Percentiles rank a stretch among this genome's conserved stretches.
phyloP scores from a whole-genome alignment of 2,329 filamentous ascomycete genomes.

The Gaeumannomyces sp. region DNA sequence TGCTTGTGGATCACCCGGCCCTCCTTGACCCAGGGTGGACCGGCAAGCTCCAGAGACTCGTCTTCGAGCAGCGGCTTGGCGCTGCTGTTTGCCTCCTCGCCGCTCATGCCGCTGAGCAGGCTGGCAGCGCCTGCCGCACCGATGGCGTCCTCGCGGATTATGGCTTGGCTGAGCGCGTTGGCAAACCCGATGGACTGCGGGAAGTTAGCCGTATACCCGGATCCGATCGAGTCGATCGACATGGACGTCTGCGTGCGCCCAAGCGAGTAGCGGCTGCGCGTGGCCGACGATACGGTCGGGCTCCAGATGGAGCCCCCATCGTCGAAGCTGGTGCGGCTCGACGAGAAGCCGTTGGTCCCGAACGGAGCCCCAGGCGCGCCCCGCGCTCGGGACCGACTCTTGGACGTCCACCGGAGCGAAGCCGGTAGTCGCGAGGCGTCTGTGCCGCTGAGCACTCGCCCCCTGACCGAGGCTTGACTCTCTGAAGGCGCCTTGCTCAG shows the following conservation, averaged over 20 bases:
- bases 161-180: slow-evolving; percentile 91
- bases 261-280: slow-evolving; percentile 90
- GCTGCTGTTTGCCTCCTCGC: slow-evolving; percentile 35
- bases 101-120: slow-evolving; percentile 28
- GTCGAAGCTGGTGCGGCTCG: slow-evolving; percentile 89
- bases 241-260: slow-evolving; percentile 87
- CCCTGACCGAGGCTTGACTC: slow-evolving; percentile 60
- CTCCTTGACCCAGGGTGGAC: slow-evolving; percentile 98
- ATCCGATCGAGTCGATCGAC: slow-evolving; percentile 86
- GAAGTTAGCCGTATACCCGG: slow-evolving; percentile 63
- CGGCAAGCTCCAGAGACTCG: slow-evolving; percentile 82
- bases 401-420: slow-evolving; percentile 72
- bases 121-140: slow-evolving; percentile 22
- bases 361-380: background rate
- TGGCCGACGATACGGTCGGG: slow-evolving; percentile 76
- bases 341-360: slow-evolving; percentile 65
- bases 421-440: slow-evolving; percentile 44
- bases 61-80: slow-evolving; percentile 71
- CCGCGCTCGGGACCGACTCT: slow-evolving; percentile 75
- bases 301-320: slow-evolving; percentile 89
- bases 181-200: slow-evolving; percentile 97
- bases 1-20: slow-evolving; percentile 95
- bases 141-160: slow-evolving; percentile 76
- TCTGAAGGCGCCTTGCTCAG: slow-evolving; percentile 92
- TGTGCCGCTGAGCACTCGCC: slow-evolving; percentile 46